These are phyloP conservation scores for Boletus insuetus DNA, from an alignment of 768 basidiomycete species.

Conservation along the genomic window DNA sequence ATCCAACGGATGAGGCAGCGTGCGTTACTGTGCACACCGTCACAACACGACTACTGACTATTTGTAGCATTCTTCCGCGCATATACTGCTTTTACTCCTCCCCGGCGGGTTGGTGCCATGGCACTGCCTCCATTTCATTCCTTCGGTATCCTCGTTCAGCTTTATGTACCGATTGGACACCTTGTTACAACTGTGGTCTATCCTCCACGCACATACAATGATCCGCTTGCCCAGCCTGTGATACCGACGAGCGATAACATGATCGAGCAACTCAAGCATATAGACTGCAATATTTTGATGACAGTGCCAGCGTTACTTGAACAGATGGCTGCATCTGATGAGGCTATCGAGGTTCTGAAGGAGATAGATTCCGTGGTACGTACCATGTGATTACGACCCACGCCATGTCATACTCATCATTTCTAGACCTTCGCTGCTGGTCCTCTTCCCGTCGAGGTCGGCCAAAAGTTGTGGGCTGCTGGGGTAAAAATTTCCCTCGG, in stretches of 20 bases:
- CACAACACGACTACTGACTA: too few species aligned
- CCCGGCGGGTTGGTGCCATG: conserved; percentile 24
- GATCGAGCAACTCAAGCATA: conserved; percentile 8
- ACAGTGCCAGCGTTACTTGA: conserved; percentile 20
- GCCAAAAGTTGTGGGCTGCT: conserved; percentile 8
- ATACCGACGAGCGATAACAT: conserved; percentile 18
- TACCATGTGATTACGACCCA: neutral
- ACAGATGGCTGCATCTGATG: conserved; percentile 11
- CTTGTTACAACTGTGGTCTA: conserved; percentile 29
- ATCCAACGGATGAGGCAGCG: conserved; percentile 34
- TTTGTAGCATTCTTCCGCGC: neutral
- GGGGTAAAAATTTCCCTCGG: conserved; percentile 12
- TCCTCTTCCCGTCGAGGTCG: conserved; percentile 9
- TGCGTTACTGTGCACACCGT: conserved; percentile 15
- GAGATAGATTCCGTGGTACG: neutral
- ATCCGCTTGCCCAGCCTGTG: conserved; percentile 7
- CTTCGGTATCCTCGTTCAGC: conserved; percentile 32
- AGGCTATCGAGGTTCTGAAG: neutral
- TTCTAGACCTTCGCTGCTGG: conserved; percentile 11
- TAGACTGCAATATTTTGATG: conserved; percentile 9
- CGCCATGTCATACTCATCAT: neutral
- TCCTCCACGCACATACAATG: conserved; percentile 23
- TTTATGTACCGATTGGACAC: conserved; percentile 32
- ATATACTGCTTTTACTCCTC: neutral
- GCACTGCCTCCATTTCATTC: conserved; percentile 40